Base-by-base conservation (phyloP, 164 flowering plant genomes). In the Echeveria elegans region DNA sequence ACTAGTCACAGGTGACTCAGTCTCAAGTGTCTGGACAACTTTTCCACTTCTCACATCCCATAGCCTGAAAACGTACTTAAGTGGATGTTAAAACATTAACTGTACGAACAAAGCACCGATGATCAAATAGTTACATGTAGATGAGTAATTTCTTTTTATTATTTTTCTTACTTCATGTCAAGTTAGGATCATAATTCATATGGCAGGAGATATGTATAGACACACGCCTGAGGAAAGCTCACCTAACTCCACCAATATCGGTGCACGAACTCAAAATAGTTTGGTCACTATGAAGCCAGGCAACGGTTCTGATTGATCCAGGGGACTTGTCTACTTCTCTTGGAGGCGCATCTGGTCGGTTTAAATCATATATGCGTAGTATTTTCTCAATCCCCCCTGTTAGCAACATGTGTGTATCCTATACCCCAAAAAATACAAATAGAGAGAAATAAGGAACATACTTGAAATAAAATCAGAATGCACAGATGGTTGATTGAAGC, bases 221-320 rank as follows among this genome's bases (percentile, higher is more conserved):
- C 2, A 2, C 2, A 11, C 11, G 6, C 5, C 0, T 8, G 29
- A 66, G 34, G 6, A 45, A 4, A 1, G 21, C 70, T 32, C 59
- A 67, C 70, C 70, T 67, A 32, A 67, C 70, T 53, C 70, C 64
- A 24, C 70, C 70, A 56, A 67, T 67, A 53, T 40, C 45, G 11
- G 45, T 40, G 45, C 45, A 40, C 8, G 45, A 40, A 40, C 45
- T 40, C 11, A 40, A 75, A 69, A 94, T 91, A 5, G 97, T 94
- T 74, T 89, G 96, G 66, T 94, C 99, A 74, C 96, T 87, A 47
- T 94, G 99, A 64, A 94, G 93, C 99, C 97, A 91, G 69, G 96
- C 82, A 58, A 87, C 89, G 48, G 97, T 85, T 80, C 99, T 87
- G 48, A 94, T 69, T n/a, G 97, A 88, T 71, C 99, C 97, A 66